These are phyloP conservation scores for Dictyostelium brefeldianum DNA, from an alignment of 78 protist species.

Conservation along the genomic window DNA sequence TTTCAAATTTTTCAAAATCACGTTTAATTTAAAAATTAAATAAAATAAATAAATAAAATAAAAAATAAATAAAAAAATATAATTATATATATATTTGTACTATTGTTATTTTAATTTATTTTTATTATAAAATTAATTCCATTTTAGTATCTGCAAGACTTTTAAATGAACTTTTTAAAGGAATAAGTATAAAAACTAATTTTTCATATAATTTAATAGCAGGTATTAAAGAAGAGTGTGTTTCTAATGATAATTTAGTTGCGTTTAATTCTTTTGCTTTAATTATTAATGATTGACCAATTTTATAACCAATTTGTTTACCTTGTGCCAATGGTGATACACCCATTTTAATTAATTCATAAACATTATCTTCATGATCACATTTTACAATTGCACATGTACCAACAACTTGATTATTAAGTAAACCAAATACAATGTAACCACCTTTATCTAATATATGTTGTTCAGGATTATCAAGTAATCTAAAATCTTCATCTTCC, in stretches of 20 bases:
- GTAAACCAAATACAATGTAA: background rate
- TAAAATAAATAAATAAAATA: too few relatives aligned
- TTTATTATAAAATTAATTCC: background rate
- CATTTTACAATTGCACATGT: conserved; percentile 6
- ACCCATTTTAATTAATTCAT: conserved; percentile 6
- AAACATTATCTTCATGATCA: background rate
- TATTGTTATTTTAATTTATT: too few relatives aligned
- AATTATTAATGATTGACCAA: background rate
- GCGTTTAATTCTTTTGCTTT: conserved; percentile 20
- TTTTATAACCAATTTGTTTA: background rate
- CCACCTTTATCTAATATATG: conserved; percentile 1
- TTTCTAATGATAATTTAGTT: background rate
- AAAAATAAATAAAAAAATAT: too few relatives aligned
- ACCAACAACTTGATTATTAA: background rate
- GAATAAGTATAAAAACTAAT: background rate
- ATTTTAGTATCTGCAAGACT: background rate
- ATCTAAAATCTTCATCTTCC: conserved; percentile 7
- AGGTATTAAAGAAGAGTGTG: background rate
- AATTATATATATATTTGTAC: too few relatives aligned
- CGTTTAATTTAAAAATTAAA: background rate
- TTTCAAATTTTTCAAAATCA: conserved; percentile 27
- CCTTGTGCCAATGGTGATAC: conserved; percentile 27
- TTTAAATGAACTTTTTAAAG: background rate
- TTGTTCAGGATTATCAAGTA: background rate
- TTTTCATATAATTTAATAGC: conserved; percentile 34